Evolutionary conservation across 257 asterid genomes (phyloP).

Genomic region (Solanum okadae): DNA sequence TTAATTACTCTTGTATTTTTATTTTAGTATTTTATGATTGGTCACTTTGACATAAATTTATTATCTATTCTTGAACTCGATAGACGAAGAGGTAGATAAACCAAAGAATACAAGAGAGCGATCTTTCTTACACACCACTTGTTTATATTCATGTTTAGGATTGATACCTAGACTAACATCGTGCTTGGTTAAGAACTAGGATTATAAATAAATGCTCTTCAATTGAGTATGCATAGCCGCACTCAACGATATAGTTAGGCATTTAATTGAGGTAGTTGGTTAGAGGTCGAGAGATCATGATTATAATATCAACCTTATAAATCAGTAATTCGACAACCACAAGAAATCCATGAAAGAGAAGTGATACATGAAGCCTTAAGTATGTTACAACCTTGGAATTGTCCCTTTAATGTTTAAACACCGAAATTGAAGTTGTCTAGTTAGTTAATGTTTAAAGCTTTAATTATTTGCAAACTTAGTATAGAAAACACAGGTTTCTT

Average conservation of each 20-base stretch:
- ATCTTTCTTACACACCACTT: background rate
- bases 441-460: no score
- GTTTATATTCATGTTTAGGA: background rate
- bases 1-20: background rate
- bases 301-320: background rate
- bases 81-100: background rate
- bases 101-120: background rate
- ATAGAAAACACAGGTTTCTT: no score
- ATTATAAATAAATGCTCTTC: no score
- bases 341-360: background rate
- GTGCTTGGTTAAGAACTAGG: no score
- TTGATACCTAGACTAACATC: background rate
- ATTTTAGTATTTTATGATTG: background rate
- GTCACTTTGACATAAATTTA: no score
- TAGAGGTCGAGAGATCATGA: background rate
- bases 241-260: background rate
- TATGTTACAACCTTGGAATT: no score
- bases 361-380: background rate
- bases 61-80: background rate
- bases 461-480: no score
- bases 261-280: background rate
- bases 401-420: no score
- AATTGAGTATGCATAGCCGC: no score
- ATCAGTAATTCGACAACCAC: background rate
- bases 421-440: no score